A percentile compares a stretch with the other conserved stretches of the same genome.
These are phyloP conservation scores for Cerioporus squamosus DNA, from an alignment of 1,284 basidiomycete genomes.

Conservation along the genomic window DNA sequence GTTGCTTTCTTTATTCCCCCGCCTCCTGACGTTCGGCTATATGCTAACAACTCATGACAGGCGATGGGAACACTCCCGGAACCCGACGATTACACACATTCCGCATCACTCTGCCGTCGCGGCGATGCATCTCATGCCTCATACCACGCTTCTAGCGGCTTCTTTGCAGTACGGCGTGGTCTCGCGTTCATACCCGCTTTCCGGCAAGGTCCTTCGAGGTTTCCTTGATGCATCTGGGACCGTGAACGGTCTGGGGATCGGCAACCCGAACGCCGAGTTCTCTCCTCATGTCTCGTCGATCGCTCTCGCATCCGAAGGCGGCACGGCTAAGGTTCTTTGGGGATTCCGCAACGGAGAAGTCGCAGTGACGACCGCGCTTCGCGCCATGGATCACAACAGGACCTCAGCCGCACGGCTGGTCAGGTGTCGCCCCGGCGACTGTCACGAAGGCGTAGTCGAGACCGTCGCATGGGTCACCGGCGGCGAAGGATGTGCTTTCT, in stretches of 20 bases:
- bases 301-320: constrained; percentile 61
- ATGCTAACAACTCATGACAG: constrained; percentile 40
- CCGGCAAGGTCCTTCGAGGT: constrained; percentile 72
- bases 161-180: constrained; percentile 77
- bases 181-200: constrained; percentile 74
- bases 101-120: constrained; percentile 63
- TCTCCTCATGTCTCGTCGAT: constrained; percentile 68
- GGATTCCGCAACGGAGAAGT: constrained; percentile 77
- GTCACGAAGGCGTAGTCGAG: constrained; percentile 62
- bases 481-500: constrained; percentile 31
- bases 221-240: constrained; percentile 73
- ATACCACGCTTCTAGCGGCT: constrained; percentile 60
- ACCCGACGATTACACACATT: constrained; percentile 60
- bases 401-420: constrained; percentile 48
- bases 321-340: constrained; percentile 76
- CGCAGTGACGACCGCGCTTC: constrained; percentile 59
- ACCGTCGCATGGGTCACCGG: constrained; percentile 53
- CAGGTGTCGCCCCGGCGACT: constrained; percentile 54
- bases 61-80: constrained; percentile 74
- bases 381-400: constrained; percentile 59
- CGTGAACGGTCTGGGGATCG: constrained; percentile 61
- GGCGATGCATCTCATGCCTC: constrained; percentile 59
- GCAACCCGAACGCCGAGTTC: constrained; percentile 81
- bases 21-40: neutral
- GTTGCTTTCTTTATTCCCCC: neutral